Percentiles rank a stretch among this genome's conserved stretches.
phyloP scores from a whole-genome alignment of 1,284 basidiomycete genomes.

The Cryptococcus sp. region DNA sequence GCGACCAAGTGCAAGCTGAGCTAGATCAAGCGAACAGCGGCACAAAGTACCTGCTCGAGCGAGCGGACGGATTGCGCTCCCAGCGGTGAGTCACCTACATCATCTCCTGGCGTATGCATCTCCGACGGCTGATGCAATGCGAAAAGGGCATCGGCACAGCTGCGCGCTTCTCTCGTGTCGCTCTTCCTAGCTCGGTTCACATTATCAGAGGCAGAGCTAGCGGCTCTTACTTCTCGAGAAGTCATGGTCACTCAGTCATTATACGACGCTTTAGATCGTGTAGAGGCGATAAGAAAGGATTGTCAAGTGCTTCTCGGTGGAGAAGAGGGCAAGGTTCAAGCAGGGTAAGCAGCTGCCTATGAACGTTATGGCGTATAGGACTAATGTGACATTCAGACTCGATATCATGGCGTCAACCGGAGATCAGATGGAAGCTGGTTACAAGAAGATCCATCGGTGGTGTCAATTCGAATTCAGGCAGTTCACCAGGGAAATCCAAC shows the following conservation, averaged over 20 bases:
- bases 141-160: constrained; percentile 58
- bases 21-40: constrained; percentile 73
- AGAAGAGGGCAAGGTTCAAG: constrained; percentile 74
- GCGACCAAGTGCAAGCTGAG: constrained; percentile 77
- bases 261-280: constrained; percentile 84
- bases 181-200: constrained; percentile 85
- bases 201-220: constrained; percentile 69
- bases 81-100: constrained; percentile 64
- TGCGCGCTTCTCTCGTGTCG: constrained; percentile 69
- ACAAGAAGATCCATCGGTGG: constrained; percentile 86
- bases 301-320: constrained; percentile 83
- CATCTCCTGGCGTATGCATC: neutral
- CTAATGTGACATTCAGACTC: constrained; percentile 57
- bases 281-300: constrained; percentile 77
- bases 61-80: constrained; percentile 75
- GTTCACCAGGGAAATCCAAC: constrained; percentile 70
- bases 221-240: constrained; percentile 74
- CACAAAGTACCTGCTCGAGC: constrained; percentile 79
- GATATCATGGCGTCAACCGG: constrained; percentile 87
- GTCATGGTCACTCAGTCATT: constrained; percentile 70
- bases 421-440: constrained; percentile 80
- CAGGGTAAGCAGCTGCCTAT: constrained; percentile 62
- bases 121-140: neutral
- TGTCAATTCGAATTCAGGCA: constrained; percentile 81
- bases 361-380: neutral